Conservation (phyloP, 768 basidiomycete genomes). For the Pisolithus albus region DNA sequence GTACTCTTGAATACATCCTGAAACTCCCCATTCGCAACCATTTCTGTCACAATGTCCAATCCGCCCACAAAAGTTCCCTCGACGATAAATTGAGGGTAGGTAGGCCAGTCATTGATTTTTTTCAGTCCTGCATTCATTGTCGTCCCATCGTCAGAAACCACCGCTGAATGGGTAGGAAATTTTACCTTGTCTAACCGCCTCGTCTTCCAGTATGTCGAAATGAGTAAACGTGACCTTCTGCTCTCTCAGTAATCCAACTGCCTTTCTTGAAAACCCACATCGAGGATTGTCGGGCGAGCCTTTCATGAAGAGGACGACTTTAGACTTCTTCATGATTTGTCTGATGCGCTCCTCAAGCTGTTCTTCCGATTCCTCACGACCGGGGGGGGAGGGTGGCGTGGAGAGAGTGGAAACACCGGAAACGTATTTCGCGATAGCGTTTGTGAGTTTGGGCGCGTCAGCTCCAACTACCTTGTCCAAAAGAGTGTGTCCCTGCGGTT, state of each 20-base stretch:
- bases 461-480: slow-evolving; percentile 75
- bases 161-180: slow-evolving; percentile 1
- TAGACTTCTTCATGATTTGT: slow-evolving; percentile 68
- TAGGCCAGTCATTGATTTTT: slow-evolving; percentile 84
- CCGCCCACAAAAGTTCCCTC: slow-evolving; percentile 95
- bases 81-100: slow-evolving; percentile 79
- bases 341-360: slow-evolving; percentile 41
- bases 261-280: slow-evolving; percentile 81
- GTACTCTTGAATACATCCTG: slow-evolving; percentile 31
- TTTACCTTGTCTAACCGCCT: slow-evolving; percentile 72
- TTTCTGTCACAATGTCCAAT: slow-evolving; percentile 85
- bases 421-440: slow-evolving; percentile 54
- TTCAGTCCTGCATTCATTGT: slow-evolving; percentile 47
- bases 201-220: slow-evolving; percentile 82
- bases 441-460: slow-evolving; percentile 60
- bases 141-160: background rate
- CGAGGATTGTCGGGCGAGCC: slow-evolving; percentile 69
- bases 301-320: slow-evolving; percentile 89
- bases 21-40: slow-evolving; percentile 77
- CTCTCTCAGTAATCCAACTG: slow-evolving; percentile 58
- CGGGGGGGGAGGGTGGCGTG: background rate
- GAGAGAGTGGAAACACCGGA: background rate
- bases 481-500: slow-evolving; percentile 74
- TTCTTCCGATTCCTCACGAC: background rate
- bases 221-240: slow-evolving; percentile 59